Conservation (phyloP, 2,329 filamentous ascomycete species). For the Hymenoscyphus albidus region DNA sequence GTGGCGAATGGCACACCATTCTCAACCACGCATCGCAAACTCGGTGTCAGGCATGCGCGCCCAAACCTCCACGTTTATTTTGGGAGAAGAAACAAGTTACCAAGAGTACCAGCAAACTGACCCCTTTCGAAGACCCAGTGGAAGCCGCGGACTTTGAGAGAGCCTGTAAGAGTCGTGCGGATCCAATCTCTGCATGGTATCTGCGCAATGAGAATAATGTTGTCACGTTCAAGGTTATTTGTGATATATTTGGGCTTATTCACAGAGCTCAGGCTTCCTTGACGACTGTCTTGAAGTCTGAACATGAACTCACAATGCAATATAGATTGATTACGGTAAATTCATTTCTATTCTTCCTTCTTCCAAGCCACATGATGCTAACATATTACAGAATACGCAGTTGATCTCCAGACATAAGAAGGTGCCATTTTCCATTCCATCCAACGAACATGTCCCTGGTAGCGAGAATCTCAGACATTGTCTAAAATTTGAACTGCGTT, state of each 20-base stretch:
- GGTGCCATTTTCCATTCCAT: not conserved
- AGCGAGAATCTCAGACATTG: not conserved
- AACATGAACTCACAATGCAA: not conserved
- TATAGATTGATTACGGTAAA: not conserved
- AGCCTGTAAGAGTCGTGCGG: constrained; percentile 23
- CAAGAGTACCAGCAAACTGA: constrained; percentile 31
- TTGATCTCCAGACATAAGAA: not conserved
- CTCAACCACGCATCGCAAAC: not conserved
- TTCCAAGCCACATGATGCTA: not conserved
- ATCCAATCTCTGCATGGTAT: not conserved
- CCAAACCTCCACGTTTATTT: constrained; percentile 33
- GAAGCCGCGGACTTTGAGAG: constrained; percentile 36
- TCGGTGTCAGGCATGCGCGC: constrained; percentile 13
- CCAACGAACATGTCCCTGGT: not conserved
- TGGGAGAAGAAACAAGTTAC: constrained; percentile 35
- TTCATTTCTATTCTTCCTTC: not conserved
- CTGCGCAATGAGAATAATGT: not conserved
- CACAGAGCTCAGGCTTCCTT: not conserved
- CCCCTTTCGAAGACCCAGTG: constrained; percentile 28
- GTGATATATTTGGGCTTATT: not conserved
- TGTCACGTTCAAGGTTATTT: not conserved
- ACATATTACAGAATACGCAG: not conserved
- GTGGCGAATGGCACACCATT: not conserved
- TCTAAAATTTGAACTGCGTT: not conserved
- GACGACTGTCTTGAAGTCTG: not conserved